phyloP scores from a whole-genome alignment of 2,329 filamentous ascomycete genomes.

The Metarhizium sp. region DNA sequence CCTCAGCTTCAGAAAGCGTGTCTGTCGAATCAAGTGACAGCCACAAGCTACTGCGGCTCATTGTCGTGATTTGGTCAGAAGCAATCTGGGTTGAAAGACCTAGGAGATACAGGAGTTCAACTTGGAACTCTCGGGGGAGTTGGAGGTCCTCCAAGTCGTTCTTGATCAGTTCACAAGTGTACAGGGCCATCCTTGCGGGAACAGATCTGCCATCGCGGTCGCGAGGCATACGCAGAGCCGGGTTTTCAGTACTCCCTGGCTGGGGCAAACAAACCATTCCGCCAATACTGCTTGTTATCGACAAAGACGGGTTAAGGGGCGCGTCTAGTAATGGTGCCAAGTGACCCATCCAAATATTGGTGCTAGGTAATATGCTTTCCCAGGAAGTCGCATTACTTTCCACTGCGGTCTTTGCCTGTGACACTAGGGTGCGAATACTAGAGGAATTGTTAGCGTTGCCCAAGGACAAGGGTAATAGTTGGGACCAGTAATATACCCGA shows the following conservation, averaged over 20 bases:
- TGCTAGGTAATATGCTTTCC: conserved; percentile 52
- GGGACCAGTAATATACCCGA: conserved; percentile 32
- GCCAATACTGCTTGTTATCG: conserved; percentile 63
- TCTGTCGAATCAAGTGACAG: conserved; percentile 25
- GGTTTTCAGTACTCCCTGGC: background rate
- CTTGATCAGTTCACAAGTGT: conserved; percentile 50
- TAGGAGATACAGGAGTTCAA: conserved; percentile 43
- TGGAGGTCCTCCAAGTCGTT: conserved; percentile 27
- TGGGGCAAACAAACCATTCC: conserved; percentile 55
- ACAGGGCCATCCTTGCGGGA: conserved; percentile 67
- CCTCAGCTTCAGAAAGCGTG: conserved; percentile 29
- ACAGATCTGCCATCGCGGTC: conserved; percentile 64
- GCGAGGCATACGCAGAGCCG: conserved; percentile 28
- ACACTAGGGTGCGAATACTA: conserved; percentile 43
- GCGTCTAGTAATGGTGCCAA: conserved; percentile 44
- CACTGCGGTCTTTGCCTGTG: conserved; percentile 29
- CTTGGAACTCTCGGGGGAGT: conserved; percentile 31
- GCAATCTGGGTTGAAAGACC: conserved; percentile 41
- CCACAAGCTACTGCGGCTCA: conserved; percentile 38
- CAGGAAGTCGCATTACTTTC: conserved; percentile 16
- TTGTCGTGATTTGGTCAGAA: conserved; percentile 42
- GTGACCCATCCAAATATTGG: conserved; percentile 55
- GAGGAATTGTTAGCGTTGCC: background rate
- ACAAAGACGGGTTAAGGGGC: conserved; percentile 52
- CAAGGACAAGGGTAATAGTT: background rate